Base-by-base conservation (phyloP, 2,329 filamentous ascomycete species). In the Penicillium digitatum region DNA sequence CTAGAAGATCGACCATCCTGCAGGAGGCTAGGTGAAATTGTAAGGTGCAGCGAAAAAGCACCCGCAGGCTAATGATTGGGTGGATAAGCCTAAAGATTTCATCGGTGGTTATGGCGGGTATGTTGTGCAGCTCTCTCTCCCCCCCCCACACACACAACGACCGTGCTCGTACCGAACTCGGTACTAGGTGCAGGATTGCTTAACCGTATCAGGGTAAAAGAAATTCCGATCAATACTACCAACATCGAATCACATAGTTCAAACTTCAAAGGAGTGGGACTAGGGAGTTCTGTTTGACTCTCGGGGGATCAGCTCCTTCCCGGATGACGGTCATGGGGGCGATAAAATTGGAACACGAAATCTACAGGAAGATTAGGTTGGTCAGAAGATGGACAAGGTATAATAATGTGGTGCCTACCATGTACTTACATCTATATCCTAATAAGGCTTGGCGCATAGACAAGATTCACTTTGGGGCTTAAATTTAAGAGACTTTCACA, bases 1-100 rank as follows among this genome's bases (percentile, higher is more conserved):
- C 56, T 62, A 40, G 38, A 48, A 50, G 62, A 66, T 66, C 64
- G 59, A 49, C 66, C 61, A 61, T 60, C 59, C 52, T 64, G 66
- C 66, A 70, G 66, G 55, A 66, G 57, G 62, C 68, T 69, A 62
- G 65, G 53, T 52, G 54, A 59, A 54, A 67, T 64, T 62, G 61
- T 57, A 63, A 63, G 60, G 37, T 48, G 58, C 53, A 63, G 51
- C 43, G 31, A 60, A 63, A 62, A 64, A 59, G 59, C 45, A 54
- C 48, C 56, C 56, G 48, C 14, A 3, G 9, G 10, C 27, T 10
- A 3, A 16, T 61, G 54, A 63, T 61, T 64, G 59, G 62, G 50
- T 32, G 44, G 48, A 46, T 35, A 31, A 32, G 27, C 5, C 38
- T 45, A 24, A 27, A 52, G 45, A 59, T 54, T 52, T 32, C 49